Evolutionary conservation across 2,329 filamentous ascomycete genomes (phyloP), one percentile per base, ranked within the genome.

Genomic region (Mycosphaerella sp.): DNA sequence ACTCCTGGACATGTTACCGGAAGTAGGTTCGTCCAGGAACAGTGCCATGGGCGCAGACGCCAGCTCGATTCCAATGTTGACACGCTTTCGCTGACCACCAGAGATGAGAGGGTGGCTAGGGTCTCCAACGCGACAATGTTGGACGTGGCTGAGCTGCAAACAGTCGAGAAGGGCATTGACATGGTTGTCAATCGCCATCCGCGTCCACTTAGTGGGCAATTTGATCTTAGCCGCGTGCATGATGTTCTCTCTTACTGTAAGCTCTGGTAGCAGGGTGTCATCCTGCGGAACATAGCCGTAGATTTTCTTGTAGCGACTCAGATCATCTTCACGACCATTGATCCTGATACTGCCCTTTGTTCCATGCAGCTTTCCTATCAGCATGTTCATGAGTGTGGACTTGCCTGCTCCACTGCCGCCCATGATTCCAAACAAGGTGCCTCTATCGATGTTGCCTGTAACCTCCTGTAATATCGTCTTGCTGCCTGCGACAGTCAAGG

Each of bases 201-300:
- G 71, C 3, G 65, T 69, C 78, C 77, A 81, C 4, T 68, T 73
- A 2, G 72, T 66, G 0, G 79, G 78, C 12, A 82, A 67, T 13
- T 77, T 73, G 30, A 80, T 71, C 12, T 74, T 71, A 13, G 79
- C 80, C 0, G 78, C 80, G 55, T 82, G 79, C 4, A 81, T 66
- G 37, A 84, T 80, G 52, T 82, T 83, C 62, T 84, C 80, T 44
- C 75, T 74, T 4, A 83, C 79, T 0, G 79, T 83, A 41, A 83
- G 65, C 60, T 83, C 78, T 0, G 79, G 76, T 8, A 81, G 69
- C 2, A 82, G 73, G 21, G 82, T 73, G 61, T 82, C 80, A 54
- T 82, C 78, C 58, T 83, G 79, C 1, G 80, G 79, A 2, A 83
- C 79, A 53, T 81, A 82, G 17, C 79, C 79, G 21, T 82, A 80